phyloP scores from a whole-genome alignment of 1,284 basidiomycete genomes.

The Microbotryum violaceum region DNA sequence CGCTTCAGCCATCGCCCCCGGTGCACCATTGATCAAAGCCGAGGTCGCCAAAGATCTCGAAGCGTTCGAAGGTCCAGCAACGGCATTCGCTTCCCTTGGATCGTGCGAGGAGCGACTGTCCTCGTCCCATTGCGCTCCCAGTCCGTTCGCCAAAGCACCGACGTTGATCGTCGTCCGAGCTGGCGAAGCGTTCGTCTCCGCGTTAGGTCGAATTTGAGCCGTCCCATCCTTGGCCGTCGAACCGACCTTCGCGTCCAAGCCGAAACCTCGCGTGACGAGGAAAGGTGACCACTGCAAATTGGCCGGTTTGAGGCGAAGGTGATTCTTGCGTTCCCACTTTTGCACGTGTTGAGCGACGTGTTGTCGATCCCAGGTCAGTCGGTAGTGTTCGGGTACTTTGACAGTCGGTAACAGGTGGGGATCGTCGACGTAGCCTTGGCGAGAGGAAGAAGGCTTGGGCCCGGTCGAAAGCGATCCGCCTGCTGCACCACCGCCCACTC shows the following conservation, averaged over 20 bases:
- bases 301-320: slow-evolving; percentile 70
- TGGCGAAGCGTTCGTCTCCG: not conserved
- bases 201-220: not conserved
- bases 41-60: not conserved
- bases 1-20: not conserved
- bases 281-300: slow-evolving; percentile 94
- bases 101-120: not conserved
- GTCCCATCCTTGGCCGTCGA: slow-evolving; percentile 18
- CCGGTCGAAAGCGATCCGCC: slow-evolving; percentile 2
- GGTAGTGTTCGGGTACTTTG: slow-evolving; percentile 63
- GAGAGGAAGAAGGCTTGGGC: slow-evolving; percentile 1
- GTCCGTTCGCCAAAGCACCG: not conserved
- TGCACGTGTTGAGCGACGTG: slow-evolving; percentile 60
- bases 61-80: not conserved
- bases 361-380: slow-evolving; percentile 65
- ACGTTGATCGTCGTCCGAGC: not conserved
- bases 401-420: slow-evolving; percentile 1
- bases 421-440: slow-evolving; percentile 1
- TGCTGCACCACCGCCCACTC: not conserved
- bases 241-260: slow-evolving; percentile 16
- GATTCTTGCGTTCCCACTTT: slow-evolving; percentile 68
- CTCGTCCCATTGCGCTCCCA: not conserved
- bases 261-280: slow-evolving; percentile 54
- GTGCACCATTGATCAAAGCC: not conserved
- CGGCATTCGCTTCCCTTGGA: not conserved